Conservation (phyloP, 2,329 filamentous ascomycete genomes). For the Samsoniella hepiali region DNA sequence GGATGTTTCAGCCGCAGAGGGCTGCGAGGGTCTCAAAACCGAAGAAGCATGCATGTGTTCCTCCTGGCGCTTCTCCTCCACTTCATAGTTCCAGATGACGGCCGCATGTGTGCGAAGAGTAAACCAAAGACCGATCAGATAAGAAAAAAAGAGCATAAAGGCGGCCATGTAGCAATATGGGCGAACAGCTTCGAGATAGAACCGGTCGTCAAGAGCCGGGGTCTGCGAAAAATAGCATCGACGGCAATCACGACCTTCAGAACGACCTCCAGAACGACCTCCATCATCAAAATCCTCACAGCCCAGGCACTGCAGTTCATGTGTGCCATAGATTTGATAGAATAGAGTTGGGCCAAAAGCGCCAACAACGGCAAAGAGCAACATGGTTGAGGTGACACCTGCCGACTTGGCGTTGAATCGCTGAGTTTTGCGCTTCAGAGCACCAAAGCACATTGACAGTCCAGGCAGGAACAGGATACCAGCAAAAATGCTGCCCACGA, state of each 20-base stretch:
- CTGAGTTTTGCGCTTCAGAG: conserved; percentile 96
- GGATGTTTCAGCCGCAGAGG: conserved; percentile 43
- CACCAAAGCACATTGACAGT: conserved; percentile 97
- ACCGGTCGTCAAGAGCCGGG: conserved; percentile 78
- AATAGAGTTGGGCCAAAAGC: conserved; percentile 95
- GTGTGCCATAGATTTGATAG: conserved; percentile 97
- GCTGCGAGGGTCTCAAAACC: conserved; percentile 34
- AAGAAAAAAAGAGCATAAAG: conserved; percentile 81
- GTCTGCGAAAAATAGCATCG: conserved; percentile 92
- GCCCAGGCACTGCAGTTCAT: conserved; percentile 83
- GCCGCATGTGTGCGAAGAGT: conserved; percentile 93
- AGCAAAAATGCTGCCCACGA: conserved; percentile 96
- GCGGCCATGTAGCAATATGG: conserved; percentile 93
- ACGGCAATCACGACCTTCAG: conserved; percentile 69
- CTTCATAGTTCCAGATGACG: conserved; percentile 90
- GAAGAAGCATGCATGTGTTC: conserved; percentile 40
- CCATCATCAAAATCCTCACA: conserved; percentile 48
- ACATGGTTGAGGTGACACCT: conserved; percentile 95
- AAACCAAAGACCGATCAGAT: conserved; percentile 91
- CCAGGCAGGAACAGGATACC: conserved; percentile 93
- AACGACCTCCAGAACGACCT: conserved; percentile 28
- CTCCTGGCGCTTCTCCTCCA: conserved; percentile 70
- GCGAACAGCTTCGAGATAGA: conserved; percentile 85
- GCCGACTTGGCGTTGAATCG: conserved; percentile 96
- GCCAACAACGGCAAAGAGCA: conserved; percentile 91